Percentiles rank a stretch among this genome's conserved stretches.
These are phyloP conservation scores for Ophiostoma quercus DNA, from an alignment of 2,329 filamentous ascomycete genomes.

Conservation along the genomic window DNA sequence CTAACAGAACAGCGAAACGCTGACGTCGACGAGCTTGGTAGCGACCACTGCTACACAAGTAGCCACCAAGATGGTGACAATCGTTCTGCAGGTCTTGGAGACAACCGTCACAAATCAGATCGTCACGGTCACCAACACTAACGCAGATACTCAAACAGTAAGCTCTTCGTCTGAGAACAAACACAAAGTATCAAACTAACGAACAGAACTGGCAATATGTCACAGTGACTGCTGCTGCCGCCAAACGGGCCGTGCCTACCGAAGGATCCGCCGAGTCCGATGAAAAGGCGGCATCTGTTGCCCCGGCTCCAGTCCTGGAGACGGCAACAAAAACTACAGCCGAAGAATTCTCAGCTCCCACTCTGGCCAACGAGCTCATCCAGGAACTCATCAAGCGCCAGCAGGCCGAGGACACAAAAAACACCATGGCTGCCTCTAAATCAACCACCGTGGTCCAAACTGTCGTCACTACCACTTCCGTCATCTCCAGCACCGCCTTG, in stretches of 20 bases:
- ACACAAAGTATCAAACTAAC: not conserved
- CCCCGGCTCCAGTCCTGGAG: not conserved
- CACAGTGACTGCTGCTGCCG: constrained; percentile 22
- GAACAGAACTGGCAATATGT: constrained; percentile 26
- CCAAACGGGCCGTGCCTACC: constrained; percentile 21
- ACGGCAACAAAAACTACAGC: not conserved
- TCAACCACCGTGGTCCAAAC: constrained; percentile 6
- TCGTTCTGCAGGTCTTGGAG: constrained; percentile 26
- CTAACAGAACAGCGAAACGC: constrained; percentile 25
- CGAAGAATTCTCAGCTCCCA: not conserved
- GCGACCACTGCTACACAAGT: constrained; percentile 21
- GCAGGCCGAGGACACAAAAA: constrained; percentile 20
- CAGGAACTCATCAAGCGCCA: constrained; percentile 2
- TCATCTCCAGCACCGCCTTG: constrained; percentile 19
- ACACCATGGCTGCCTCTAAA: constrained; percentile 19
- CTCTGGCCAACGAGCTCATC: constrained; percentile 9
- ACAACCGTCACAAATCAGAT: constrained; percentile 24
- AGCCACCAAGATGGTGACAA: constrained; percentile 24
- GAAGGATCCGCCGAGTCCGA: not conserved
- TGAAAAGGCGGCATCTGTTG: not conserved
- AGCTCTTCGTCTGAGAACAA: not conserved
- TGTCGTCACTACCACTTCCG: constrained; percentile 18
- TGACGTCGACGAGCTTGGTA: constrained; percentile 22
- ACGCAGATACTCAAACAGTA: constrained; percentile 28
- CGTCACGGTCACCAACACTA: constrained; percentile 25